phyloP scores from a whole-genome alignment of 164 flowering plant species.

The Santalum album region DNA sequence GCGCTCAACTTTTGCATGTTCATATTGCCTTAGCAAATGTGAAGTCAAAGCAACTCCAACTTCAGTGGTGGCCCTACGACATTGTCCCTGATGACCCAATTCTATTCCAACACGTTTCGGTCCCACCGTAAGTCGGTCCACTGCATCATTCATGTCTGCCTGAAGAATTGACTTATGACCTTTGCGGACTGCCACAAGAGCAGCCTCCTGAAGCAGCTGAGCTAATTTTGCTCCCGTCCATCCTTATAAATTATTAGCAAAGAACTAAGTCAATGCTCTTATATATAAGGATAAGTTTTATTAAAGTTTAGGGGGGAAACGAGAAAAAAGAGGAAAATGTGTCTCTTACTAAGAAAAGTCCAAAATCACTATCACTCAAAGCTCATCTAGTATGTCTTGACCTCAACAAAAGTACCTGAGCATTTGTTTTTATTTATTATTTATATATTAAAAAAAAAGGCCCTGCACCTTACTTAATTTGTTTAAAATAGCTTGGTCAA shows the following conservation, averaged over 20 bases:
- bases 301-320: no score
- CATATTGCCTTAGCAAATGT: slow-evolving; percentile 65
- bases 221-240: slow-evolving; percentile 97
- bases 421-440: no score
- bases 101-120: slow-evolving; percentile 76
- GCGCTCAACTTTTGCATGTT: slow-evolving; percentile 69
- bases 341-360: no score
- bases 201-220: slow-evolving; percentile 92
- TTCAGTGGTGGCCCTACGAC: slow-evolving; percentile 86
- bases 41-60: slow-evolving; percentile 85
- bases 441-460: no score
- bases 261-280: no score
- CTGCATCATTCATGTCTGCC: slow-evolving; percentile 88
- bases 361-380: no score
- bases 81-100: slow-evolving; percentile 84
- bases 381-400: no score
- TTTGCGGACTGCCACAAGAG: slow-evolving; percentile 88
- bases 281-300: no score
- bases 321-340: no score
- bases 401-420: no score
- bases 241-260: slow-evolving; percentile 32
- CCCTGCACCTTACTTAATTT: no score
- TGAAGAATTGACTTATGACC: slow-evolving; percentile 63
- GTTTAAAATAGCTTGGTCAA: no score
- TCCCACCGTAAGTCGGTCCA: slow-evolving; percentile 89